These are phyloP conservation scores for Mangifera indica DNA, from an alignment of 345 rosid genomes.

Conservation along the genomic window DNA sequence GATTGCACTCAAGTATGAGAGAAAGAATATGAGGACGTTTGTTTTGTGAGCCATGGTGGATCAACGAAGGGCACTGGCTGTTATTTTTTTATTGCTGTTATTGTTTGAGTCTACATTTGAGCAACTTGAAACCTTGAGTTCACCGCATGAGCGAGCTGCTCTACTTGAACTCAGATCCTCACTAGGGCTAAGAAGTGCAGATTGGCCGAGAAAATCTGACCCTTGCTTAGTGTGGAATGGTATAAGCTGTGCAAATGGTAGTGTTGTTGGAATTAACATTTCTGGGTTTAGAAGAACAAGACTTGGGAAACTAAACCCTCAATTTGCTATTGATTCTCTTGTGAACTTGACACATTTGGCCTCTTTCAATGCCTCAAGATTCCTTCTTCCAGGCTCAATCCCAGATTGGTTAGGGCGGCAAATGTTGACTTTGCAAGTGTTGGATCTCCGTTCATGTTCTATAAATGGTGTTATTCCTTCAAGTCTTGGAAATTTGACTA, in stretches of 20 bases:
- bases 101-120: conserved; percentile 50
- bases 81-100: conserved; percentile 41
- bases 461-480: conserved; percentile 60
- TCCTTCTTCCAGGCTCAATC: conserved; percentile 69
- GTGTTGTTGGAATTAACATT: conserved; percentile 65
- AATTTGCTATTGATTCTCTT: conserved; percentile 70
- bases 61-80: conserved; percentile 37
- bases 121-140: conserved; percentile 49
- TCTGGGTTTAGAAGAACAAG: conserved; percentile 90
- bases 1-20: background rate
- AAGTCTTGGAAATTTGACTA: conserved; percentile 70
- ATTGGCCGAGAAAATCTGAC: conserved; percentile 88
- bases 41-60: conserved; percentile 61
- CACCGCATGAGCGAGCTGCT: conserved; percentile 51
- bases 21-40: conserved; percentile 32
- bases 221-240: conserved; percentile 83
- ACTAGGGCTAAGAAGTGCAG: conserved; percentile 76
- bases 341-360: conserved; percentile 57
- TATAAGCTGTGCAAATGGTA: conserved; percentile 58
- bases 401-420: conserved; percentile 77
- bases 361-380: conserved; percentile 76
- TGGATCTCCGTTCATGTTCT: conserved; percentile 86
- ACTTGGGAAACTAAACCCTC: conserved; percentile 69
- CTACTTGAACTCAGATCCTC: conserved; percentile 82
- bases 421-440: conserved; percentile 52